Percentiles rank a stretch among this genome's conserved stretches.
These are phyloP conservation scores for Cadophora luteo-olivacea DNA, from an alignment of 2,329 filamentous ascomycete species.

Conservation along the genomic window DNA sequence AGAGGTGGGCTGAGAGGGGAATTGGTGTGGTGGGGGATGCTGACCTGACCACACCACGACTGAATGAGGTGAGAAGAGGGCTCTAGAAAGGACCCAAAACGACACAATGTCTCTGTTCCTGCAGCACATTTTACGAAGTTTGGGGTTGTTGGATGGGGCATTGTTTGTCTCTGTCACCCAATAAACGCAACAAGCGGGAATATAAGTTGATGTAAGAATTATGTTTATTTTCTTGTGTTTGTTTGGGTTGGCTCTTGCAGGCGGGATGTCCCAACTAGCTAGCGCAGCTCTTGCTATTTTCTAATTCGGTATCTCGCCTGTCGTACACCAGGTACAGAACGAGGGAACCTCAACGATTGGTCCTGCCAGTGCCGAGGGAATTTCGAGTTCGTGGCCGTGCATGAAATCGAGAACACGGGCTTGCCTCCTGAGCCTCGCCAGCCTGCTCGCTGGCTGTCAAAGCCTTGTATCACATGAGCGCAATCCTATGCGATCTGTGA, in stretches of 20 bases:
- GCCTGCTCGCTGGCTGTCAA: not conserved
- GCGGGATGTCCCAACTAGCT: not conserved
- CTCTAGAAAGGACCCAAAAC: not conserved
- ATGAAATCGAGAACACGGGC: not conserved
- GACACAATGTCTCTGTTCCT: slow-evolving; percentile 7
- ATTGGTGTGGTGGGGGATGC: slow-evolving; percentile 11
- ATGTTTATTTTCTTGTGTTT: slow-evolving; percentile 1
- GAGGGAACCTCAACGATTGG: slow-evolving; percentile 17
- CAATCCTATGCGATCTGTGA: slow-evolving; percentile 5
- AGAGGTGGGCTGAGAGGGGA: slow-evolving; percentile 14
- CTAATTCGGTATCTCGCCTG: slow-evolving; percentile 16
- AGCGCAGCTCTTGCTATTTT: not conserved
- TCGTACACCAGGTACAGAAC: slow-evolving; percentile 23
- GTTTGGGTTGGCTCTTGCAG: not conserved
- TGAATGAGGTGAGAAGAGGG: slow-evolving; percentile 3
- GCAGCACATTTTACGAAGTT: not conserved
- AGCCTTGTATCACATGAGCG: slow-evolving; percentile 19
- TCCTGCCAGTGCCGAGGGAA: slow-evolving; percentile 21
- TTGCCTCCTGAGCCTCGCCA: slow-evolving; percentile 27
- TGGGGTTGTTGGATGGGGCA: not conserved
- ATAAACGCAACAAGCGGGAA: not conserved
- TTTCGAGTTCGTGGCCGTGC: slow-evolving; percentile 12
- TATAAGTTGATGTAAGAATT: not conserved
- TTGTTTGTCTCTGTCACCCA: not conserved
- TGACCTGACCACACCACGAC: not conserved